phyloP scores from a whole-genome alignment of 2,329 filamentous ascomycete genomes.

The Neurospora crassa region DNA sequence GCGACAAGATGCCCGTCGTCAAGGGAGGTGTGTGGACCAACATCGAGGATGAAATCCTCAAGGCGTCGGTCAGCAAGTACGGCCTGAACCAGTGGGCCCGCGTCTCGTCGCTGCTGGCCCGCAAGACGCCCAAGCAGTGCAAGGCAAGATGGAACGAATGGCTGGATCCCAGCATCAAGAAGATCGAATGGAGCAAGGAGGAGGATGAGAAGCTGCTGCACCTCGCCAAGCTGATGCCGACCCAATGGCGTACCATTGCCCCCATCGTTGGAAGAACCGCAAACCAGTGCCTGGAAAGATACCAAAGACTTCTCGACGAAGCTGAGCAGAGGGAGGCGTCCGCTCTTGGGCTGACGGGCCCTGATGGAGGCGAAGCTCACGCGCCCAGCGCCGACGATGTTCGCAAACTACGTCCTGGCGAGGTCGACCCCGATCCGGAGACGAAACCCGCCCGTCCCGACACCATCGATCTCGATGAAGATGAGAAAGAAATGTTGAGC shows the following conservation, averaged over 20 bases:
- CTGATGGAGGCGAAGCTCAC: constrained; percentile 74
- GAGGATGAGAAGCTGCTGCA: constrained; percentile 97
- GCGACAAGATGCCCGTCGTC: constrained; percentile 55
- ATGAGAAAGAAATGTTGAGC: constrained; percentile 99
- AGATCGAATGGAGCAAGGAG: constrained; percentile 98
- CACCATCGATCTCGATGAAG: constrained; percentile 95
- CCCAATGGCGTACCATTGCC: constrained; percentile 97
- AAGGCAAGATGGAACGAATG: constrained; percentile 98
- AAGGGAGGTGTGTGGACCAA: constrained; percentile 70
- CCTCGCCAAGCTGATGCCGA: constrained; percentile 96
- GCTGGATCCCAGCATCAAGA: constrained; percentile 95
- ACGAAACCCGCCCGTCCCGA: constrained; percentile 92
- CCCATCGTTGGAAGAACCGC: constrained; percentile 93
- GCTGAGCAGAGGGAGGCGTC: constrained; percentile 81
- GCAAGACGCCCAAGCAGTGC: constrained; percentile 98
- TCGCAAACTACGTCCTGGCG: constrained; percentile 76
- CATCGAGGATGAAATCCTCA: constrained; percentile 91
- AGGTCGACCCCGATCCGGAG: constrained; percentile 95
- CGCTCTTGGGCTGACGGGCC: constrained; percentile 73
- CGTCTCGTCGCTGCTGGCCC: constrained; percentile 90
- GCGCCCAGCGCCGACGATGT: constrained; percentile 92
- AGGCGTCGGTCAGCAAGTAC: constrained; percentile 90
- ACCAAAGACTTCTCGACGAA: constrained; percentile 93
- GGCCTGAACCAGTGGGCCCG: constrained; percentile 97
- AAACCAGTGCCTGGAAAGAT: constrained; percentile 93